These are phyloP conservation scores for Rhodotorula sp. DNA, from an alignment of 1,284 basidiomycete species.

Conservation along the genomic window DNA sequence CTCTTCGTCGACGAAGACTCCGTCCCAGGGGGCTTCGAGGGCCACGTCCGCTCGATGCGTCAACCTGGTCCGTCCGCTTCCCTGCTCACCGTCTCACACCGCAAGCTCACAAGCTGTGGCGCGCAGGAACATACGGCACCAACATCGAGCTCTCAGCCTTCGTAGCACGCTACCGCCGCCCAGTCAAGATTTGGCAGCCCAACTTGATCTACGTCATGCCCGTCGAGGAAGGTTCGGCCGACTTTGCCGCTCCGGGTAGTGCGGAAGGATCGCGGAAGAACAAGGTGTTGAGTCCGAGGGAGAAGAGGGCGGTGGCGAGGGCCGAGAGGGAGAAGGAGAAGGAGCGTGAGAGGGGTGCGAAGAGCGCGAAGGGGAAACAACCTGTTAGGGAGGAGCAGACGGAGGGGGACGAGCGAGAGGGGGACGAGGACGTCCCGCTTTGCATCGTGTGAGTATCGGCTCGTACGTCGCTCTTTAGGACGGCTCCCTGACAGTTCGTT, in stretches of 20 bases:
- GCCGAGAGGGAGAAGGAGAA: conserved; percentile 12
- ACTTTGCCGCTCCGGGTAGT: neutral
- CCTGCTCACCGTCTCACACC: too few relatives aligned
- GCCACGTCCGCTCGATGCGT: conserved; percentile 70
- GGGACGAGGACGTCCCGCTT: conserved; percentile 46
- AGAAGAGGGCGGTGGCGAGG: conserved; percentile 10
- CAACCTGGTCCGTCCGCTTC: conserved; percentile 59
- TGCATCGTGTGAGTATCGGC: conserved; percentile 69
- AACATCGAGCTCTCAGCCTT: conserved; percentile 88
- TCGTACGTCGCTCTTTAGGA: neutral
- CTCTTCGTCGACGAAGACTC: conserved; percentile 86
- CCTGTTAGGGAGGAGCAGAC: neutral
- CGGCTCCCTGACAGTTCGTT: conserved; percentile 16
- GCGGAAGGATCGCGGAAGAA: conserved; percentile 45
- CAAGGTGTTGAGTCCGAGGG: conserved; percentile 12
- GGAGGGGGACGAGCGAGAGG: neutral
- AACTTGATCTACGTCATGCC: conserved; percentile 55
- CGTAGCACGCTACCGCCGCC: conserved; percentile 69
- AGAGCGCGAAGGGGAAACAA: conserved; percentile 40
- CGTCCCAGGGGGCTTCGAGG: conserved; percentile 57
- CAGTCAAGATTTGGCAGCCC: conserved; percentile 88
- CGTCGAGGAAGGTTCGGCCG: conserved; percentile 27
- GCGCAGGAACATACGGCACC: conserved; percentile 79
- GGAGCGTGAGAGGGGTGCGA: conserved; percentile 36
- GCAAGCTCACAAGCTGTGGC: neutral